phyloP scores from a whole-genome alignment of 2,329 filamentous ascomycete genomes.

The Byssoonygena ceratinophila region DNA sequence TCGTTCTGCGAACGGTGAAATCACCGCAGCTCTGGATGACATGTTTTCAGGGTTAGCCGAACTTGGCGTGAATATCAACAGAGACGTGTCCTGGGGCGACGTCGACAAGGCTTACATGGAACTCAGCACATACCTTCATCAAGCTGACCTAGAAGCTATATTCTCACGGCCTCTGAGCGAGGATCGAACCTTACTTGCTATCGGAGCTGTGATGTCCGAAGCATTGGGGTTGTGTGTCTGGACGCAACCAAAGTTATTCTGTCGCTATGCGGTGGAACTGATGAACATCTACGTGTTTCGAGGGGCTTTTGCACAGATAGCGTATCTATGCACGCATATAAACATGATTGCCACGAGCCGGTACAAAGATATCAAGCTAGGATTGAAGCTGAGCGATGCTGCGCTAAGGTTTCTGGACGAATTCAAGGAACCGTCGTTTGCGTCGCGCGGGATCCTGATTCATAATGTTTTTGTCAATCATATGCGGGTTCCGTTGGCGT shows the following conservation, averaged over 20 bases:
- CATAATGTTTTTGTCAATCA: slow-evolving; percentile 55
- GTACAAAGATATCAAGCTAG: slow-evolving; percentile 48
- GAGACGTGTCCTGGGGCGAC: slow-evolving; percentile 59
- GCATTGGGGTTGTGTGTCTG: slow-evolving; percentile 50
- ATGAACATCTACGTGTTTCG: slow-evolving; percentile 46
- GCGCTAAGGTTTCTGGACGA: slow-evolving; percentile 44
- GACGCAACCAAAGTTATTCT: slow-evolving; percentile 50
- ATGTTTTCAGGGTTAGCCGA: slow-evolving; percentile 61
- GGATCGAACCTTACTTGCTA: slow-evolving; percentile 35
- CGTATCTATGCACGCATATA: slow-evolving; percentile 49
- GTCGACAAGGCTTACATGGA: slow-evolving; percentile 66
- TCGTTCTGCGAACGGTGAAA: slow-evolving; percentile 62
- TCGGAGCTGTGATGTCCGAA: slow-evolving; percentile 48
- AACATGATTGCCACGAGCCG: slow-evolving; percentile 47
- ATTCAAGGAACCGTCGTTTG: slow-evolving; percentile 45
- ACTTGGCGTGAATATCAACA: slow-evolving; percentile 56
- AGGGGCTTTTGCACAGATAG: slow-evolving; percentile 48
- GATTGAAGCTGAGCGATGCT: slow-evolving; percentile 43
- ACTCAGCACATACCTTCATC: slow-evolving; percentile 50
- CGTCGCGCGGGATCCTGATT: slow-evolving; percentile 47
- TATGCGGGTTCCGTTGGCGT: slow-evolving; percentile 42
- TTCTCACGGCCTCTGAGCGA: slow-evolving; percentile 33
- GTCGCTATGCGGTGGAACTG: slow-evolving; percentile 49
- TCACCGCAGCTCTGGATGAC: slow-evolving; percentile 55
- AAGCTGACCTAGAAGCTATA: slow-evolving; percentile 41